Percentiles rank a stretch among this genome's conserved stretches.
These are phyloP conservation scores for Strigomonas culicis DNA, from an alignment of 208 protist genomes.

Conservation along the genomic window DNA sequence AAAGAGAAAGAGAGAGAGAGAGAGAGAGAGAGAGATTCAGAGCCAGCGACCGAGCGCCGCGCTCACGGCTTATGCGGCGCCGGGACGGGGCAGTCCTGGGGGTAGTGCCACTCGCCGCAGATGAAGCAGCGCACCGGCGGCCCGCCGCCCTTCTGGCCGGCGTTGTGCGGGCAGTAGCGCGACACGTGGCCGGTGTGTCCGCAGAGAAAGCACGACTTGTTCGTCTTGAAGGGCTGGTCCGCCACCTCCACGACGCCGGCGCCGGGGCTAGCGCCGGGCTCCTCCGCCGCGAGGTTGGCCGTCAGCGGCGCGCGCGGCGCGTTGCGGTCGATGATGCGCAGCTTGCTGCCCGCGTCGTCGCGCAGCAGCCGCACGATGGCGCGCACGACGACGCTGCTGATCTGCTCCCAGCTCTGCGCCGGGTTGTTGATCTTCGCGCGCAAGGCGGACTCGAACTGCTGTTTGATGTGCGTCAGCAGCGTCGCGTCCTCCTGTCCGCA, in stretches of 20 bases:
- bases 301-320: slow-evolving; percentile 51
- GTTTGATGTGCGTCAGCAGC: slow-evolving; percentile 79
- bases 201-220: slow-evolving; percentile 74
- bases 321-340: slow-evolving; percentile 71
- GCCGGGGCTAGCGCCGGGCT: slow-evolving; percentile 10
- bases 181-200: slow-evolving; percentile 72
- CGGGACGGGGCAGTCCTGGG: slow-evolving; percentile 60
- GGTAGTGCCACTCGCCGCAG: slow-evolving; percentile 87
- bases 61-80: slow-evolving; percentile 21
- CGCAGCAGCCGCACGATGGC: slow-evolving; percentile 81
- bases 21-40: neutral
- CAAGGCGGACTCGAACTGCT: slow-evolving; percentile 82
- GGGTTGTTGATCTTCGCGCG: slow-evolving; percentile 87
- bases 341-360: slow-evolving; percentile 41
- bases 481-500: slow-evolving; percentile 76
- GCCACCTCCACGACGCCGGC: slow-evolving; percentile 1
- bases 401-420: slow-evolving; percentile 67
- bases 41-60: neutral
- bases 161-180: slow-evolving; percentile 70
- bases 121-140: slow-evolving; percentile 81
- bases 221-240: slow-evolving; percentile 58
- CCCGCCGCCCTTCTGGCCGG: slow-evolving; percentile 40
- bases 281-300: slow-evolving; percentile 26
- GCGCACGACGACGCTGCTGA: slow-evolving; percentile 76
- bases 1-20: neutral